A percentile compares a stretch with the other conserved stretches of the same genome.
Conservation (phyloP, 2,329 filamentous ascomycete species). For the Fusarium scirpi region DNA sequence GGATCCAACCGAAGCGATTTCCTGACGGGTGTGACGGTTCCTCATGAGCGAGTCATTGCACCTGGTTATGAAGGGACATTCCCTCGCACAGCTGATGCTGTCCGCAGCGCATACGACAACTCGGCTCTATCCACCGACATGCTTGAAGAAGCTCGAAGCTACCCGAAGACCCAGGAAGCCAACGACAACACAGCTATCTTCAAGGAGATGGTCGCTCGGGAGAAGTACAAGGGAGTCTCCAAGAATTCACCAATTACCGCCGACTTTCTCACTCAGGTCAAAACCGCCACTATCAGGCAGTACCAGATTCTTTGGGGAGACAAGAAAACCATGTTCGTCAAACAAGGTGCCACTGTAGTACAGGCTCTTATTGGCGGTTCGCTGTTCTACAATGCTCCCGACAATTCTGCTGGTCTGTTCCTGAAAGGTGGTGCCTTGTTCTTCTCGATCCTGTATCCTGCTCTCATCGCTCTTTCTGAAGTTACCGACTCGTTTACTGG, state of each 20-base stretch:
- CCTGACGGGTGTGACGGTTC: slow-evolving; percentile 74
- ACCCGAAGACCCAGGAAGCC: slow-evolving; percentile 62
- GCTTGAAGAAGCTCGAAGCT: slow-evolving; percentile 65
- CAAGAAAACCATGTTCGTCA: slow-evolving; percentile 72
- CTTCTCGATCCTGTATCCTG: slow-evolving; percentile 72
- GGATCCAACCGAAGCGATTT: slow-evolving; percentile 74
- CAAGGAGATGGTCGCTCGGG: slow-evolving; percentile 60
- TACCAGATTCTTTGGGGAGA: slow-evolving; percentile 76
- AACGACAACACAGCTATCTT: slow-evolving; percentile 65
- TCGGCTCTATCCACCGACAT: slow-evolving; percentile 63
- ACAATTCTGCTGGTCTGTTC: slow-evolving; percentile 71
- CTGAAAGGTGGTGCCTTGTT: slow-evolving; percentile 73
- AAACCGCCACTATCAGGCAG: slow-evolving; percentile 67
- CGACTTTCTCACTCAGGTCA: slow-evolving; percentile 66
- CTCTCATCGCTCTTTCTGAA: slow-evolving; percentile 72
- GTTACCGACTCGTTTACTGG: slow-evolving; percentile 72
- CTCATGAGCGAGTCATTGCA: slow-evolving; percentile 74
- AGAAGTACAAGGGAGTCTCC: slow-evolving; percentile 66
- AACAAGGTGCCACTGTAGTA: slow-evolving; percentile 67
- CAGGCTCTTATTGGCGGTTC: slow-evolving; percentile 74
- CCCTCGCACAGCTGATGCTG: slow-evolving; percentile 57
- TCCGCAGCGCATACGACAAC: slow-evolving; percentile 63
- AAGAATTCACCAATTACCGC: slow-evolving; percentile 68
- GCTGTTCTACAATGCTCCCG: slow-evolving; percentile 73
- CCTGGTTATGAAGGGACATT: slow-evolving; percentile 55